Conservation (phyloP, 352 stramenopile species). For the Phytophthora agathidicida region DNA sequence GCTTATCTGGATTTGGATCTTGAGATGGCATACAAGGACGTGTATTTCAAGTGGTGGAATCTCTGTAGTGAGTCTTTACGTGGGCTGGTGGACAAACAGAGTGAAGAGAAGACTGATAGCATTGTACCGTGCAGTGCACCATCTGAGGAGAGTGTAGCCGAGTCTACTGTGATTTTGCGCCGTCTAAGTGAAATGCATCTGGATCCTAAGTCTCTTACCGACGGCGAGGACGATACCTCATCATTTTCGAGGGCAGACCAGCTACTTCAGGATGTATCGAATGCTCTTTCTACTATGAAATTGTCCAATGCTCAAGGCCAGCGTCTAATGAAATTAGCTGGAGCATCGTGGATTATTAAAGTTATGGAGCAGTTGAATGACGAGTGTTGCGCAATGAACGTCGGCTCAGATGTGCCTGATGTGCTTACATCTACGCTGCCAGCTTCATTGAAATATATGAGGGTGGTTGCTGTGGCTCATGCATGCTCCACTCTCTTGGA, state of each 20-base stretch:
- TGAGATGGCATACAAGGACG: constrained; percentile 33
- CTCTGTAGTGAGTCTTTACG: constrained; percentile 33
- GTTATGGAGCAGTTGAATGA: constrained; percentile 15
- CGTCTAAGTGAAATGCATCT: constrained; percentile 10
- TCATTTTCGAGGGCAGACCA: constrained; percentile 17
- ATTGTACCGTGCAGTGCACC: constrained; percentile 2
- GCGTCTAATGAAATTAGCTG: constrained; percentile 53
- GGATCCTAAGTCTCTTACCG: not conserved
- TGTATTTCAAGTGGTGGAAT: constrained; percentile 56
- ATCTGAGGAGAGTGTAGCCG: constrained; percentile 22
- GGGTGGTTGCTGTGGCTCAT: constrained; percentile 26
- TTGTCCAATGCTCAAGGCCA: constrained; percentile 69
- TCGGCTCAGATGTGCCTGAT: not conserved
- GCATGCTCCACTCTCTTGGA: constrained; percentile 40
- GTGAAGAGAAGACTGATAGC: not conserved
- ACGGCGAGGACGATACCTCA: not conserved
- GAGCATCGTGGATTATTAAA: constrained; percentile 54
- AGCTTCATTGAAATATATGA: constrained; percentile 20
- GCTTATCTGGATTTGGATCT: constrained; percentile 34
- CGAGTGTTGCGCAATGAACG: not conserved
- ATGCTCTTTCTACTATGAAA: constrained; percentile 45
- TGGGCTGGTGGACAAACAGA: constrained; percentile 2
- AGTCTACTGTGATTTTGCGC: constrained; percentile 25
- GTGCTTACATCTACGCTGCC: constrained; percentile 8
- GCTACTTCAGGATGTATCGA: constrained; percentile 23